Evolutionary conservation across 805 yeast genomes (phyloP), one percentile per base, ranked within the genome.

Genomic region (Suhomyces vadensis): DNA sequence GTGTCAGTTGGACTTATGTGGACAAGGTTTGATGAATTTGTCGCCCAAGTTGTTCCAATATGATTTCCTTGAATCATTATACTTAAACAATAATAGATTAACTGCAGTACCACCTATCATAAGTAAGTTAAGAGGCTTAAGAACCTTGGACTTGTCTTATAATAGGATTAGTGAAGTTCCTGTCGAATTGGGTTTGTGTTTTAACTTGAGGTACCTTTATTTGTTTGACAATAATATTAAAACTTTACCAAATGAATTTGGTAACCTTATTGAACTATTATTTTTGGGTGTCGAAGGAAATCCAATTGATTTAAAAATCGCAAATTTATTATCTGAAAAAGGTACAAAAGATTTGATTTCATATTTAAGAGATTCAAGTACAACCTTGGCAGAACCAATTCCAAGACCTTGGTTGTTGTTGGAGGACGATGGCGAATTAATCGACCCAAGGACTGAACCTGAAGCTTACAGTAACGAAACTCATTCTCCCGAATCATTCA

Each of bases 271-370:
- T 61, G 92, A 88, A 54, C 75, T 94, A 51, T 85, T 87, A 53
- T 85, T 92, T 60, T 68, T 94, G 40, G 99, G 99, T 26, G 74
- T 92, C 36, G 97, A 92, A 64, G 99, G 99, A 1, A 94, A 94
- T 61, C 87, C 95, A 3, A 71, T 94, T 58, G 85, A 85, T 55
- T 72, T 75, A 44, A 79, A 75, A 17, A 64, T 80, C 48, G 80
- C 88, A 35, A 78, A 82, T 51, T 77, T 86, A 23, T 59, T 94
- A 40, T 82, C 95, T 0, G 85, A 83, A 51, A 82, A 81, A 47
- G 97, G 98, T 5, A 87, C 96, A 4, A 81, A 85, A 50, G 95
- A 89, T 1, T 75, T 94, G 48, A 82, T 94, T 27, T 75, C 82
- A 31, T 82, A 86, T 58, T 71, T 92, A 46, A 78, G 99, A 62